phyloP scores from a whole-genome alignment of 2,329 filamentous ascomycete species.

The Xylaria sp. region DNA sequence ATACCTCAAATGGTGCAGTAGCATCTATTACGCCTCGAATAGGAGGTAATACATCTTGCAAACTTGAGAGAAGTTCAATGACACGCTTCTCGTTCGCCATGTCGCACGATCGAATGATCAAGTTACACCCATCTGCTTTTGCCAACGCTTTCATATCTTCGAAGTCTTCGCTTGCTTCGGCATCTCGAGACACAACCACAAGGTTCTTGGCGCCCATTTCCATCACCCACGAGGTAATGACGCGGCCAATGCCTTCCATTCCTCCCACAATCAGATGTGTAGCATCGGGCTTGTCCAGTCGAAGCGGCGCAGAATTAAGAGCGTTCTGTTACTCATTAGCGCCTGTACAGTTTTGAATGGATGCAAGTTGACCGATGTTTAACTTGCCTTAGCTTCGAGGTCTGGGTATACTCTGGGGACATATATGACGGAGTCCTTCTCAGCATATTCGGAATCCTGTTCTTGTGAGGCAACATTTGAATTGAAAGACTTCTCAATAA shows the following conservation, averaged over 20 bases:
- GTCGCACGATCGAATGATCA: not conserved
- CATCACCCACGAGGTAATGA: not conserved
- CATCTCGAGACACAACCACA: not conserved
- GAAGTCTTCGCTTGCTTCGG: not conserved
- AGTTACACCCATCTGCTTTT: not conserved
- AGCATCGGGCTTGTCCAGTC: not conserved
- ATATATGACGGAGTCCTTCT: not conserved
- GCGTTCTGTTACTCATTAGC: not conserved
- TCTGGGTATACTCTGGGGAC: conserved; percentile 1
- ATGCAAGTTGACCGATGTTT: not conserved
- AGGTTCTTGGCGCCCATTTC: not conserved
- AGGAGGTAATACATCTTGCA: not conserved
- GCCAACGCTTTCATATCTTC: not conserved
- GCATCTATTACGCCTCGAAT: conserved; percentile 1
- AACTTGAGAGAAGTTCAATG: not conserved
- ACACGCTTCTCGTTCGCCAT: not conserved
- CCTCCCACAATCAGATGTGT: not conserved
- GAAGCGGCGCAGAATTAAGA: not conserved
- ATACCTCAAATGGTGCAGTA: not conserved
- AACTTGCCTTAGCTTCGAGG: not conserved
- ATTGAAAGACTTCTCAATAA: not conserved
- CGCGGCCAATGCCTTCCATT: not conserved
- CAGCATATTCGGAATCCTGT: not conserved
- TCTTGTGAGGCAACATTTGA: not conserved
- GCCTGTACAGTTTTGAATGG: not conserved